Evolutionary conservation across 768 basidiomycete genomes (phyloP).

Genomic region (Rhizopogon salebrosus): DNA sequence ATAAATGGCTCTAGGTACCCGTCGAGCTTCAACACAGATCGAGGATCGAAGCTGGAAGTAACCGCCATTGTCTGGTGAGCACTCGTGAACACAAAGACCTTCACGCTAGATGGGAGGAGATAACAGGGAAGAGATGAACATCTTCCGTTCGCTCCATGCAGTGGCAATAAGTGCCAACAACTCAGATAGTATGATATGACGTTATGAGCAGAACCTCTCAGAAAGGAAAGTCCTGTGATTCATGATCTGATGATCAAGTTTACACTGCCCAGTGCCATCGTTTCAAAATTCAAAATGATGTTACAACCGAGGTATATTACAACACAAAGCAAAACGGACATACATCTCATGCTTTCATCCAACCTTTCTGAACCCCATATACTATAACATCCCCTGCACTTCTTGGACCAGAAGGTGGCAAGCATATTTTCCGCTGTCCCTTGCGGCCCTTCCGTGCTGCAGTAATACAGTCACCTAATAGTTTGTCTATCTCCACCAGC

Average conservation of each 20-base stretch:
- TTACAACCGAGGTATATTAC: background rate
- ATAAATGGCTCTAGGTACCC: slow-evolving; percentile 72
- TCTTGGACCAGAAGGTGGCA: slow-evolving; percentile 12
- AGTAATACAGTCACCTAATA: slow-evolving; percentile 46
- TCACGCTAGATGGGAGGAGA: slow-evolving; percentile 5
- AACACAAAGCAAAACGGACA: background rate
- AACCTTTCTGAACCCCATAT: slow-evolving; percentile 56
- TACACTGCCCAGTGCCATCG: background rate
- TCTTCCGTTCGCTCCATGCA: slow-evolving; percentile 5
- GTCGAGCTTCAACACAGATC: slow-evolving; percentile 60
- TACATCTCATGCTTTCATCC: slow-evolving; percentile 38
- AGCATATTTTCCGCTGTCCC: slow-evolving; percentile 31
- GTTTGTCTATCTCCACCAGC: slow-evolving; percentile 58
- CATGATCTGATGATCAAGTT: background rate
- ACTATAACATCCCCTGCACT: slow-evolving; percentile 60
- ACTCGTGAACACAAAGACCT: background rate
- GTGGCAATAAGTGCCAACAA: slow-evolving; percentile 1
- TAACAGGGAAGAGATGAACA: slow-evolving; percentile 3
- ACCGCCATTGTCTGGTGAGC: slow-evolving; percentile 32
- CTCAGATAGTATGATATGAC: slow-evolving; percentile 3
- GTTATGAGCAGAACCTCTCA: slow-evolving; percentile 3
- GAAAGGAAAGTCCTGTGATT: slow-evolving; percentile 10
- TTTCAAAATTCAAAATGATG: background rate
- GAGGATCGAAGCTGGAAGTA: slow-evolving; percentile 45
- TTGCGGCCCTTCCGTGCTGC: slow-evolving; percentile 27